phyloP scores from a whole-genome alignment of 2,329 filamentous ascomycete genomes.

The Penicillium vulpinum region DNA sequence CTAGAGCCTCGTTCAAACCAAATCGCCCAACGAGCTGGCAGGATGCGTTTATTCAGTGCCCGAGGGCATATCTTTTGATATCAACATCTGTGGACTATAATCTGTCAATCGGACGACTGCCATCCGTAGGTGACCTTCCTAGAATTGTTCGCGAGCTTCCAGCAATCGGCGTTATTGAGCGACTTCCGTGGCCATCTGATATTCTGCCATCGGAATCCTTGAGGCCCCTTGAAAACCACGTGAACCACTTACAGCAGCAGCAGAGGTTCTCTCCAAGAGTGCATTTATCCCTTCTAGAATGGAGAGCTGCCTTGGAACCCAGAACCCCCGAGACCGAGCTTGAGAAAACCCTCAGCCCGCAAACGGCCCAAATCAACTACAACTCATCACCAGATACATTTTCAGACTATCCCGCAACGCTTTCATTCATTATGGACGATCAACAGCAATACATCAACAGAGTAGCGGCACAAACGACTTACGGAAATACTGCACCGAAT shows the following conservation, averaged over 20 bases:
- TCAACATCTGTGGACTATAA: slow-evolving; percentile 30
- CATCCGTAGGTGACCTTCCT: slow-evolving; percentile 23
- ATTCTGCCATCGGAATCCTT: background rate
- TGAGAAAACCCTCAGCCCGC: background rate
- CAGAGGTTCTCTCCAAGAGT: background rate
- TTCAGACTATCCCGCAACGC: background rate
- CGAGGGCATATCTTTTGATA: slow-evolving; percentile 29
- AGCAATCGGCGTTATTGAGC: slow-evolving; percentile 15
- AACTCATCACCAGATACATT: background rate
- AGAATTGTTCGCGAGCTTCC: slow-evolving; percentile 23
- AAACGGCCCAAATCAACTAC: background rate
- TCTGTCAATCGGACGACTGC: slow-evolving; percentile 21
- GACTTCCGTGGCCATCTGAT: slow-evolving; percentile 23
- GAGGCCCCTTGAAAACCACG: too few species aligned
- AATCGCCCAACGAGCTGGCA: slow-evolving; percentile 23
- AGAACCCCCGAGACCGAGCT: background rate
- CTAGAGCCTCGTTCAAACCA: background rate
- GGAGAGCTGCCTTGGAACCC: background rate
- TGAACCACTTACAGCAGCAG: background rate
- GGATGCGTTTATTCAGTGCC: slow-evolving; percentile 26
- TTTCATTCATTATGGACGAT: too few species aligned
- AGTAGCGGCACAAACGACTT: background rate
- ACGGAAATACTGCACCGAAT: background rate
- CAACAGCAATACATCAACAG: background rate
- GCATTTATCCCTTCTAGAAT: background rate